phyloP scores from a whole-genome alignment of 495 filamentous ascomycete genomes.

The Tuber microsphaerosporum region DNA sequence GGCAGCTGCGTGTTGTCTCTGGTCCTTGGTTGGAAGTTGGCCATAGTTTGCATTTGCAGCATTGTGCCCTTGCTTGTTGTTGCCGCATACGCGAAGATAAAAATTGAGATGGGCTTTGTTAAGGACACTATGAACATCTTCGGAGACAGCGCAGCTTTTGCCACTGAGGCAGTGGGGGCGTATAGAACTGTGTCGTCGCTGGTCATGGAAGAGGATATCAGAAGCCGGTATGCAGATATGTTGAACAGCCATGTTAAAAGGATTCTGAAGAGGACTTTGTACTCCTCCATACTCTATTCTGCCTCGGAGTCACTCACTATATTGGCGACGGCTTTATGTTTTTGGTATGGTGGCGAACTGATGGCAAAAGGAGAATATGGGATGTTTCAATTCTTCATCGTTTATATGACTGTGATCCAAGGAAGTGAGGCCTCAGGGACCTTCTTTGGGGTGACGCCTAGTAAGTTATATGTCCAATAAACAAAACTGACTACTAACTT shows the following conservation, averaged over 20 bases:
- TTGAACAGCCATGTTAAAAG: slow-evolving; percentile 49
- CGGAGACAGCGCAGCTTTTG: slow-evolving; percentile 52
- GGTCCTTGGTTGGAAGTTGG: slow-evolving; percentile 55
- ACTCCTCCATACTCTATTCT: slow-evolving; percentile 50
- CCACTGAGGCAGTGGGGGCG: slow-evolving; percentile 52
- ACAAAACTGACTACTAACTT: background rate
- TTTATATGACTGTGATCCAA: slow-evolving; percentile 42
- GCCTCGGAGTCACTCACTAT: slow-evolving; percentile 49
- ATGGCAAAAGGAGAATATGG: slow-evolving; percentile 34
- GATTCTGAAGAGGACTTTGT: slow-evolving; percentile 50
- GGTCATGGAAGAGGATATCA: slow-evolving; percentile 52
- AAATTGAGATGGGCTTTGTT: slow-evolving; percentile 52
- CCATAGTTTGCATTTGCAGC: slow-evolving; percentile 48
- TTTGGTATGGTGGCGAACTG: slow-evolving; percentile 50
- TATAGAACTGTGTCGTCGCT: slow-evolving; percentile 54
- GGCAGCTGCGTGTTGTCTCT: slow-evolving; percentile 50
- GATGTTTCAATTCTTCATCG: slow-evolving; percentile 40
- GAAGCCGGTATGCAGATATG: slow-evolving; percentile 47
- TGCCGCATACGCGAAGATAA: slow-evolving; percentile 50
- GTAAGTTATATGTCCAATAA: background rate
- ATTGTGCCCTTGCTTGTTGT: slow-evolving; percentile 49
- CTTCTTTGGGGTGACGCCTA: slow-evolving; percentile 21
- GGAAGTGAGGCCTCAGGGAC: slow-evolving; percentile 38
- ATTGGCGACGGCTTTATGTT: slow-evolving; percentile 52
- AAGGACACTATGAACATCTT: slow-evolving; percentile 50